Base-by-base conservation (phyloP, 345 rosid species). In the Lenwebbia sp. region DNA sequence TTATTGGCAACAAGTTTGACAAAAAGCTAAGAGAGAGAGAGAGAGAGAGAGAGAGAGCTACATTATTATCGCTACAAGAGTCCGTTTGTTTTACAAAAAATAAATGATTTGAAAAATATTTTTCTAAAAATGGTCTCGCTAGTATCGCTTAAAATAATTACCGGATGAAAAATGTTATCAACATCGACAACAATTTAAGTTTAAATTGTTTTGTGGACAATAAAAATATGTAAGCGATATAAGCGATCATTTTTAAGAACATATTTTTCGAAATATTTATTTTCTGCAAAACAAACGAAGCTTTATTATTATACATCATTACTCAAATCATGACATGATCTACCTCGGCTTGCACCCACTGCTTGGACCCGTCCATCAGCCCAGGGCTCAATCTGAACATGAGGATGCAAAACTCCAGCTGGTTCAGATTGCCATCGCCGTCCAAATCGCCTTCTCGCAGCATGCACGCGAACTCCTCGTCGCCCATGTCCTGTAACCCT, bases 341-440 rank as follows among this genome's bases (percentile, higher is more conserved):
- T 70, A 70, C 78, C 78, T 70, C 78, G 21, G 78, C 47, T 70
- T 70, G 78, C 62, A 89, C 57, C 90, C 89, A 86, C 82, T 87
- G 89, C 28, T 86, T 87, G 37, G 92, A 86, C 54, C 90, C 90
- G 76, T 91, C 90, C 93, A 91, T 83, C 49, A 93, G 62, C 17
- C 91, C 91, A 14, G 96, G 95, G 82, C 95, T 94, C 88, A 94
- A 83, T 88, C 93, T 92, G 53, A 93, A 87, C 96, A 94, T 94
- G 54, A 94, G 93, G 84, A 94, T 88, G 41, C 96, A 94, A 78
- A 94, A 94, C 86, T 94, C 96, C 92, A 93, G 86, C 89, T 91
- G 96, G 85, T 89, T 92, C 26, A 94, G 89, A 33, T 93, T 94
- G 0, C 96, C 96, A 85, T 94, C 96, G 12, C 96, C 95, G 55